phyloP scores from a whole-genome alignment of 441 rosid species.

The Sinapis alba region DNA sequence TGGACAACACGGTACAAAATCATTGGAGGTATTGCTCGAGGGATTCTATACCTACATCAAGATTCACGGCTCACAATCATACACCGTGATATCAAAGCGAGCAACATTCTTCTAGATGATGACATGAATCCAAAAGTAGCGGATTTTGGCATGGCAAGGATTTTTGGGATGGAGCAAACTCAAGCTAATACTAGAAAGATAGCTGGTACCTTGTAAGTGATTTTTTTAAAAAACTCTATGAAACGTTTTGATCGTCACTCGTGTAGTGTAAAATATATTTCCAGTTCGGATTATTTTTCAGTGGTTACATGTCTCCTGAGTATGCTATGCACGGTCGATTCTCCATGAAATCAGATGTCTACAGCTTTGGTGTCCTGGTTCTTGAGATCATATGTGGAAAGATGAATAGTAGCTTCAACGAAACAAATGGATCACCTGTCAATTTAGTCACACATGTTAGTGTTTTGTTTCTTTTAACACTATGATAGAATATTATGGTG shows the following conservation, averaged over 20 bases:
- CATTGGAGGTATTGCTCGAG: conserved; percentile 53
- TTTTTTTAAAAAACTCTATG: not conserved
- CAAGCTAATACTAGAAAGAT: conserved; percentile 46
- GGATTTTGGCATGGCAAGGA: conserved; percentile 47
- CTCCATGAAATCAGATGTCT: conserved; percentile 43
- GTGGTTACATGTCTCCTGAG: conserved; percentile 36
- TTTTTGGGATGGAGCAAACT: conserved; percentile 1
- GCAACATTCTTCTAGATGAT: conserved; percentile 32
- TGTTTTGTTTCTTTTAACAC: not conserved
- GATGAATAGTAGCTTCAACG: conserved; percentile 30
- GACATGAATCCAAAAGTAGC: conserved; percentile 36
- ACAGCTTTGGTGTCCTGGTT: conserved; percentile 50
- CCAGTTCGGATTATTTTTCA: not conserved
- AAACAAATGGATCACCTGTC: conserved; percentile 11
- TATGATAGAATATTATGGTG: not conserved
- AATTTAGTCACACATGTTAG: conserved; percentile 47
- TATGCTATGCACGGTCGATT: conserved; percentile 24
- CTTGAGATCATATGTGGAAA: conserved; percentile 50
- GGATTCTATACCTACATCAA: conserved; percentile 58
- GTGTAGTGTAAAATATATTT: not conserved
- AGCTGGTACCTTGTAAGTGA: conserved; percentile 58
- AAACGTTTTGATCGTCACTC: not conserved
- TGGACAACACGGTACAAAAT: conserved; percentile 38
- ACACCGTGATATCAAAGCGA: conserved; percentile 35
- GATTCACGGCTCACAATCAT: conserved; percentile 50